Percentiles rank a stretch among this genome's conserved stretches.
phyloP scores from a whole-genome alignment of 2,329 filamentous ascomycete species.

The Aureobasidium zeae region DNA sequence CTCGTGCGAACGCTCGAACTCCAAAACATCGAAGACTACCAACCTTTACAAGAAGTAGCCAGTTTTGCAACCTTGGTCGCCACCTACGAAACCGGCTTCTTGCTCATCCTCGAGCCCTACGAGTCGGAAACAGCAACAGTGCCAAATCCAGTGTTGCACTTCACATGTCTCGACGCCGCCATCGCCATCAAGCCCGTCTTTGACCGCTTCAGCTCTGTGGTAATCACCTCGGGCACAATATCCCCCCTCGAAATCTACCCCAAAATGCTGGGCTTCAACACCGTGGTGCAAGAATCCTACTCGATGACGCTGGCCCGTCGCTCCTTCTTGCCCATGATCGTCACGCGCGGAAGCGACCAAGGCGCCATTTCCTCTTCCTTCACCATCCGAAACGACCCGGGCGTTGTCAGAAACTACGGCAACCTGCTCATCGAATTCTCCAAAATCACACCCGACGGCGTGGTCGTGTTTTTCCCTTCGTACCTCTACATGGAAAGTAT shows the following conservation, averaged over 20 bases:
- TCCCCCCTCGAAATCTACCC: conserved; percentile 98
- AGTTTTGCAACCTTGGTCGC: conserved; percentile 93
- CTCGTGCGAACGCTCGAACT: conserved; percentile 90
- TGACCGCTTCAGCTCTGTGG: conserved; percentile 93
- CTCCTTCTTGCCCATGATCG: conserved; percentile 97
- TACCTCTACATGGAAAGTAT: conserved; percentile 99
- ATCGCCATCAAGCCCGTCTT: conserved; percentile 98
- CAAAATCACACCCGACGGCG: conserved; percentile 88
- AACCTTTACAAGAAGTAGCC: conserved; percentile 91
- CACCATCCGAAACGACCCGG: conserved; percentile 88
- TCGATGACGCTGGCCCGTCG: conserved; percentile 87
- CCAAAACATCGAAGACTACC: conserved; percentile 96
- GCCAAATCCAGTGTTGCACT: conserved; percentile 92
- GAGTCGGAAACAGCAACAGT: conserved; percentile 94
- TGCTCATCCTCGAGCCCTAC: conserved; percentile 93
- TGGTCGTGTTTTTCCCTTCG: conserved; percentile 98
- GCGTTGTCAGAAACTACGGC: conserved; percentile 95
- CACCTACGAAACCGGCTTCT: conserved; percentile 92
- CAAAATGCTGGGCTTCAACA: conserved; percentile 90
- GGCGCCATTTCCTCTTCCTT: conserved; percentile 88
- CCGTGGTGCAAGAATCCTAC: conserved; percentile 94
- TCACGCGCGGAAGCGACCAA: conserved; percentile 90
- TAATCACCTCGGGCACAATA: conserved; percentile 95
- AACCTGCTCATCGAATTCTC: conserved; percentile 89
- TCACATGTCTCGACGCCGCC: conserved; percentile 91